Evolutionary conservation across 768 basidiomycete species (phyloP).

Genomic region (Pisolithus tinctorius): DNA sequence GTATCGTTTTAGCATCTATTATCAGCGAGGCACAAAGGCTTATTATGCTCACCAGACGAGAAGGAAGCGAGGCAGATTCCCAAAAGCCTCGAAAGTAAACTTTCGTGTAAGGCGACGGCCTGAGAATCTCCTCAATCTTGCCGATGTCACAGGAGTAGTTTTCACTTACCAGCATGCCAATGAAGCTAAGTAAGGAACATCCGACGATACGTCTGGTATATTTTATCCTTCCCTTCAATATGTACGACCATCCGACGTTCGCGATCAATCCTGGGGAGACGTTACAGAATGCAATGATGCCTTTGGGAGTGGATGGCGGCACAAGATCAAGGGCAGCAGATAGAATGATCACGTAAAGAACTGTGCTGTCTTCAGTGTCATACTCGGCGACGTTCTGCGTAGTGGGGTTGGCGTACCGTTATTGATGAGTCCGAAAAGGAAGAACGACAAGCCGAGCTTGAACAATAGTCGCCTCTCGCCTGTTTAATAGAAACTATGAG

Average conservation of each 20-base stretch:
- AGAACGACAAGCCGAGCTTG: conserved; percentile 63
- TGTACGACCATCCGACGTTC: conserved; percentile 89
- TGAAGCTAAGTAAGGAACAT: conserved; percentile 68
- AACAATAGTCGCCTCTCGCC: conserved; percentile 23
- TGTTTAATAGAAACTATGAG: conserved; percentile 14
- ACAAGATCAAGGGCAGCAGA: conserved; percentile 95
- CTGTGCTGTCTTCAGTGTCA: conserved; percentile 29
- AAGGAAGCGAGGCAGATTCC: conserved; percentile 86
- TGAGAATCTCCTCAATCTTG: conserved; percentile 20
- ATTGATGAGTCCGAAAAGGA: conserved; percentile 88
- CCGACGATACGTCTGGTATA: conserved; percentile 70
- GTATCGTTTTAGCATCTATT: conserved; percentile 4
- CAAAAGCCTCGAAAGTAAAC: conserved; percentile 60
- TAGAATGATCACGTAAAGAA: conserved; percentile 93
- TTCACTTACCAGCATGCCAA: conserved; percentile 79
- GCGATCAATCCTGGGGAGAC: conserved; percentile 82
- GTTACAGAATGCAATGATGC: conserved; percentile 92
- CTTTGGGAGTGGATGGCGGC: conserved; percentile 86
- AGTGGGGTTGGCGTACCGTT: conserved; percentile 49
- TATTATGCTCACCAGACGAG: conserved; percentile 55
- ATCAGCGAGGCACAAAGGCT: background rate
- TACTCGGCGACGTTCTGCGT: background rate
- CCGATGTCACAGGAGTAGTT: background rate
- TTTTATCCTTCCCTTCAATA: conserved; percentile 78
- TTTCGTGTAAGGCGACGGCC: conserved; percentile 73